Evolutionary conservation across 495 filamentous ascomycete genomes (phyloP).

Genomic region (Aspergillus campestris): DNA sequence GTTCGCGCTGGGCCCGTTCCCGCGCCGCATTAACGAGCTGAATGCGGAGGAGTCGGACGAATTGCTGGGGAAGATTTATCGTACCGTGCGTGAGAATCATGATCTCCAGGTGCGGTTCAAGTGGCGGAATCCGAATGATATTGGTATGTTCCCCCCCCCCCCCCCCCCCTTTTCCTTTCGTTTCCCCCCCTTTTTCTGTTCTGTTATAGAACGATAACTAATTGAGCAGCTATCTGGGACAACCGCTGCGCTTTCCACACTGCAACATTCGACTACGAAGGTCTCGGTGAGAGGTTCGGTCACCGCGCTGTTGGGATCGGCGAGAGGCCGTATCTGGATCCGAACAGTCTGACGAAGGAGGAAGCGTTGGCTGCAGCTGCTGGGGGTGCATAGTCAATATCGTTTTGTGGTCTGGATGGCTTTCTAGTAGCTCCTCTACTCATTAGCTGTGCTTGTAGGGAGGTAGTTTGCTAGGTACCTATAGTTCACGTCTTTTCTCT

Average conservation of each 20-base stretch:
- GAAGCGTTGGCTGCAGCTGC: too few species aligned
- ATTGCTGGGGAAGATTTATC: constrained; percentile 50
- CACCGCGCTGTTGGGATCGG: constrained; percentile 55
- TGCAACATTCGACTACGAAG: constrained; percentile 58
- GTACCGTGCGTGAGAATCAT: constrained; percentile 57
- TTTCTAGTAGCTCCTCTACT: too few species aligned
- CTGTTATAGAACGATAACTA: not conserved
- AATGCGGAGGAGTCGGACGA: constrained; percentile 40
- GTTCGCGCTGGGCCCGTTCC: constrained; percentile 44
- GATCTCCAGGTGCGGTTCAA: constrained; percentile 61
- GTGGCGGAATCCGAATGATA: constrained; percentile 47
- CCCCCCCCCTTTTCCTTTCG: too few species aligned
- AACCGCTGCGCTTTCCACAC: constrained; percentile 62
- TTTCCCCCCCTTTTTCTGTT: not conserved
- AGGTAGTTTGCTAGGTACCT: too few species aligned
- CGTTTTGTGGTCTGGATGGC: too few species aligned
- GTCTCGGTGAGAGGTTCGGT: constrained; percentile 49
- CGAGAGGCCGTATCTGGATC: constrained; percentile 57
- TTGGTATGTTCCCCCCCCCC: too few species aligned
- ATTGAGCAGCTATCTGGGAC: constrained; percentile 59
- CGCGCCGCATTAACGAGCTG: constrained; percentile 10
- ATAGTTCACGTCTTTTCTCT: too few species aligned
- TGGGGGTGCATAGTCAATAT: too few species aligned
- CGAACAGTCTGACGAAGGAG: constrained; percentile 5
- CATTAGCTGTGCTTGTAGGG: too few species aligned